Percentiles rank a stretch among this genome's conserved stretches.
Evolutionary conservation across 2,329 filamentous ascomycete genomes (phyloP).

Genomic region (Penicillium psychrosexuale): DNA sequence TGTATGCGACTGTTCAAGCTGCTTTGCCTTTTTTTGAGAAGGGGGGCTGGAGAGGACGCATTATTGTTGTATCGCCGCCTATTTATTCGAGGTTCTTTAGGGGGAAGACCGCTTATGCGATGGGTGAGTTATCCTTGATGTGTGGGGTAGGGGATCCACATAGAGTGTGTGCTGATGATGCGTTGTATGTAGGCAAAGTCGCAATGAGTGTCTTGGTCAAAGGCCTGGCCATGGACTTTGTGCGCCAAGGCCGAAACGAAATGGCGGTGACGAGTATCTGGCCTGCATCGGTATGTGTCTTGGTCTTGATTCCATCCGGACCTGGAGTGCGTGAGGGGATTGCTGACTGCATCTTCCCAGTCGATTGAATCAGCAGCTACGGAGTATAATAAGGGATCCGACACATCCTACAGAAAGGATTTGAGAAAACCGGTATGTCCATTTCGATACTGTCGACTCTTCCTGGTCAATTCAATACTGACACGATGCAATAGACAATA

Average conservation of each 20-base stretch:
- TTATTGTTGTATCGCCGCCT: conserved; percentile 77
- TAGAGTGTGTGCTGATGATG: neutral
- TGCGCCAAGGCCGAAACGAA: conserved; percentile 59
- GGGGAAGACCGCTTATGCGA: conserved; percentile 81
- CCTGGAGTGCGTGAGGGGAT: neutral
- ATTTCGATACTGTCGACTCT: neutral
- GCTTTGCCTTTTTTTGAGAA: conserved; percentile 63
- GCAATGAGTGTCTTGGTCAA: conserved; percentile 79
- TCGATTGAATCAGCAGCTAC: conserved; percentile 75
- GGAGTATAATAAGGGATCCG: conserved; percentile 47
- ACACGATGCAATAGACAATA: conserved; percentile 49
- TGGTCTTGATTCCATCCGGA: neutral
- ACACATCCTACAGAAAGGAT: conserved; percentile 53
- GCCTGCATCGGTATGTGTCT: conserved; percentile 65
- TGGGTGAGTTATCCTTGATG: conserved; percentile 39
- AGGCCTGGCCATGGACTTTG: conserved; percentile 78
- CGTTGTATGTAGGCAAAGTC: conserved; percentile 57
- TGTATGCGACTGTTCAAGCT: conserved; percentile 70
- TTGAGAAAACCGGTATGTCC: conserved; percentile 58
- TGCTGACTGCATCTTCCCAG: conserved; percentile 30
- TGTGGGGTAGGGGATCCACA: neutral
- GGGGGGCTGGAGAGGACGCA: conserved; percentile 56
- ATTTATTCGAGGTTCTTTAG: conserved; percentile 83
- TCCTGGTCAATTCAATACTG: neutral
- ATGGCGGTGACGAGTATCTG: conserved; percentile 82